A percentile compares a stretch with the other conserved stretches of the same genome.
These are phyloP conservation scores for Brassica balearica DNA, from an alignment of 441 rosid species.

Conservation along the genomic window DNA sequence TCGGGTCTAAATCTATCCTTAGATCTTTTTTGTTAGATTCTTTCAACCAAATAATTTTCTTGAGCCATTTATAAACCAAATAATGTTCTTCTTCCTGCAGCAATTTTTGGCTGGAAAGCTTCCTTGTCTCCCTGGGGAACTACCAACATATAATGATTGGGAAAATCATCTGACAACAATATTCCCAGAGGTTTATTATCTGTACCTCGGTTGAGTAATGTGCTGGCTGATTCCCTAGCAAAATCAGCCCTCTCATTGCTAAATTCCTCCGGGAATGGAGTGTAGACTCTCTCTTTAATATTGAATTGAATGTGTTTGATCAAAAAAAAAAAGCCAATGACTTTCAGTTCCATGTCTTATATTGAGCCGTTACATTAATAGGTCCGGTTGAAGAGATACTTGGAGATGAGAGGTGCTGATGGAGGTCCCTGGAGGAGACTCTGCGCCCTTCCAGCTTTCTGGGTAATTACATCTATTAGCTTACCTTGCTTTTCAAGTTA, in stretches of 20 bases:
- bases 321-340: too few species aligned
- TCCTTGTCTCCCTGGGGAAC: slow-evolving; percentile 90
- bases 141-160: slow-evolving; percentile 97
- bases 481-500: background rate
- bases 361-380: slow-evolving; percentile 28
- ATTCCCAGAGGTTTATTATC: slow-evolving; percentile 94
- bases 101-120: slow-evolving; percentile 97
- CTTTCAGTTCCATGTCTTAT: slow-evolving; percentile 17
- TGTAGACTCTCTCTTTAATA: too few species aligned
- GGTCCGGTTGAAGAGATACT: slow-evolving; percentile 95
- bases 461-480: slow-evolving; percentile 54
- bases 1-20: slow-evolving; percentile 76
- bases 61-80: too few species aligned
- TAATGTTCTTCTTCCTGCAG: slow-evolving; percentile 50
- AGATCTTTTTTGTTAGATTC: slow-evolving; percentile 24
- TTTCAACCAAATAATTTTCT: background rate
- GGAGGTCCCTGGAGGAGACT: slow-evolving; percentile 99
- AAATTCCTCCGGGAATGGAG: too few species aligned
- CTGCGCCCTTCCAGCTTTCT: slow-evolving; percentile 96
- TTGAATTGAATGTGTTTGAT: too few species aligned
- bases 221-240: too few species aligned
- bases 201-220: too few species aligned
- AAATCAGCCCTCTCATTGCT: too few species aligned
- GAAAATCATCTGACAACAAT: slow-evolving; percentile 97
- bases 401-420: slow-evolving; percentile 99